Percentiles rank a stretch among this genome's conserved stretches.
phyloP scores from a whole-genome alignment of 2,329 filamentous ascomycete species.

The Colletotrichum chlorophyti region DNA sequence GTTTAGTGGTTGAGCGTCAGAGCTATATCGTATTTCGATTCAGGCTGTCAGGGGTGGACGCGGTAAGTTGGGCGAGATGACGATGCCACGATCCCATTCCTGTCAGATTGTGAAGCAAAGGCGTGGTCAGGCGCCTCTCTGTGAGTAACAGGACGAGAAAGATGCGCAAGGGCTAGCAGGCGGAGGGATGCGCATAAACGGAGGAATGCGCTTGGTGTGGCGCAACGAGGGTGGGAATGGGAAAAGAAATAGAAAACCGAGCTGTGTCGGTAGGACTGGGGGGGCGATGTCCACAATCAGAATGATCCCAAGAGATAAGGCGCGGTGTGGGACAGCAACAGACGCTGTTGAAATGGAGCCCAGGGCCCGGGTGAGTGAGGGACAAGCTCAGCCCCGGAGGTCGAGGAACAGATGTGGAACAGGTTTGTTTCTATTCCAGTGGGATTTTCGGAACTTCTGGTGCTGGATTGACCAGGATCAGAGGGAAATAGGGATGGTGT shows the following conservation, averaged over 20 bases:
- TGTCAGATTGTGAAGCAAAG: slow-evolving; percentile 11
- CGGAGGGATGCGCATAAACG: neutral
- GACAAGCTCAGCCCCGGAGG: neutral
- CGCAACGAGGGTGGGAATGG: slow-evolving; percentile 15
- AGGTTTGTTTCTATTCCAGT: no score
- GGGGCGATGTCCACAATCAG: slow-evolving; percentile 12
- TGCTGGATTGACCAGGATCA: no score
- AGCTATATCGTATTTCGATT: slow-evolving; percentile 8
- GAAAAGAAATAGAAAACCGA: slow-evolving; percentile 22
- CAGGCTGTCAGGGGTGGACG: neutral
- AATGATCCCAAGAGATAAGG: slow-evolving; percentile 25
- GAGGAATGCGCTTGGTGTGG: neutral
- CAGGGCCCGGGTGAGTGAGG: slow-evolving; percentile 15
- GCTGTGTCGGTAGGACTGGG: slow-evolving; percentile 15
- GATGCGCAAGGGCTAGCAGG: neutral
- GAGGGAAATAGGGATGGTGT: neutral
- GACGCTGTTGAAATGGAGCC: slow-evolving; percentile 25
- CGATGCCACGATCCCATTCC: slow-evolving; percentile 20
- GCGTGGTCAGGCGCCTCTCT: neutral
- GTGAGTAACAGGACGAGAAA: neutral
- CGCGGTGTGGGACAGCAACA: slow-evolving; percentile 22
- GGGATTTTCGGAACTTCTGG: no score
- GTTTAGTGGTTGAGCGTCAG: neutral
- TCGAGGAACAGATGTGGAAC: neutral
- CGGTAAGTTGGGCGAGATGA: neutral